Evolutionary conservation across 1,284 basidiomycete species (phyloP).

Genomic region (Ceratobasidium papillatum): DNA sequence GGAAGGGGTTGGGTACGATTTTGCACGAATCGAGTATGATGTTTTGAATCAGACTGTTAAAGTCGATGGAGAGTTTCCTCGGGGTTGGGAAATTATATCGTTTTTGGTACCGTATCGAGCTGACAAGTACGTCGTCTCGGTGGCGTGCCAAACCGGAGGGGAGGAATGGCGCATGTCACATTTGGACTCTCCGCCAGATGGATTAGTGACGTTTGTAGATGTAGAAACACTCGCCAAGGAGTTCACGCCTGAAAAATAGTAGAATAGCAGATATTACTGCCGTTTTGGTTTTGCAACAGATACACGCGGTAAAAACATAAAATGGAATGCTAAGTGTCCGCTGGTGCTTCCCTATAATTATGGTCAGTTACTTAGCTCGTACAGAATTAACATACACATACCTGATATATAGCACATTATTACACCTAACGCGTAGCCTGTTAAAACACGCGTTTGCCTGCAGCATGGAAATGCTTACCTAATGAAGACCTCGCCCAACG

Average conservation of each 20-base stretch:
- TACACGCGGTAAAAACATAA: constrained; percentile 17
- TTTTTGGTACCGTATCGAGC: background rate
- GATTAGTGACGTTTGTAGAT: constrained; percentile 12
- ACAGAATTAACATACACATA: constrained; percentile 44
- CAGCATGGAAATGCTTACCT: constrained; percentile 63
- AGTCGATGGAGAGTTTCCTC: constrained; percentile 17
- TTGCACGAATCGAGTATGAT: constrained; percentile 75
- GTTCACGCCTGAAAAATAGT: background rate
- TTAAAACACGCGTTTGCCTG: background rate
- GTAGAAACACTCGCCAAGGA: constrained; percentile 28
- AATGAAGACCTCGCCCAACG: constrained; percentile 98
- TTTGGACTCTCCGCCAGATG: constrained; percentile 11
- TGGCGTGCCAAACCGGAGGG: background rate
- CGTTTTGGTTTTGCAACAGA: constrained; percentile 20
- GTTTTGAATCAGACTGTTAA: constrained; percentile 47
- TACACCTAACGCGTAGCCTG: constrained; percentile 62
- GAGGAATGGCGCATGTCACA: background rate
- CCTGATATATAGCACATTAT: constrained; percentile 90
- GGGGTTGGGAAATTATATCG: constrained; percentile 22
- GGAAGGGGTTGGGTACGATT: constrained; percentile 81
- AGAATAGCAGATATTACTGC: background rate
- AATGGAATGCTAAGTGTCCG: constrained; percentile 30
- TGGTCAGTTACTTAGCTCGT: background rate
- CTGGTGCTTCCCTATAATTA: constrained; percentile 44
- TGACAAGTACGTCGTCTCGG: constrained; percentile 20